Evolutionary conservation across 257 asterid species (phyloP).

Genomic region (Schizonepeta tenuifolia): DNA sequence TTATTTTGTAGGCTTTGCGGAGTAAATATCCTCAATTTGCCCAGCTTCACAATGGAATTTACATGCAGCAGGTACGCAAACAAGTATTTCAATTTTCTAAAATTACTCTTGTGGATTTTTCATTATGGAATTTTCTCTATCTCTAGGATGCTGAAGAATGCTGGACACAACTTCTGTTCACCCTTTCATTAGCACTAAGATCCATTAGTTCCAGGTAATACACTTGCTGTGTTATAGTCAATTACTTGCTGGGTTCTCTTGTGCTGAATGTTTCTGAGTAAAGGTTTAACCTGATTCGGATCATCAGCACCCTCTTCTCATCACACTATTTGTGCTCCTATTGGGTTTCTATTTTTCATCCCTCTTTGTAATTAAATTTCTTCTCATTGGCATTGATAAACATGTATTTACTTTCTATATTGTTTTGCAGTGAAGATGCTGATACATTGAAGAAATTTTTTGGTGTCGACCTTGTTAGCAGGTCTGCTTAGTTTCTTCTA

Average conservation of each 20-base stretch:
- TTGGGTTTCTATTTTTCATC: neutral
- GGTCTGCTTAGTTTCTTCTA: conserved; percentile 48
- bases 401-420: conserved; percentile 23
- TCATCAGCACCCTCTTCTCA: conserved; percentile 22
- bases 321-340: neutral
- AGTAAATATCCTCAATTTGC: conserved; percentile 98
- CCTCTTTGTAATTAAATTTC: conserved; percentile 7
- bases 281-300: neutral
- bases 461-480: conserved; percentile 89
- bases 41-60: conserved; percentile 90
- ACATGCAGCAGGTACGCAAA: conserved; percentile 91
- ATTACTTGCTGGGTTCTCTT: conserved; percentile 23
- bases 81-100: conserved; percentile 10
- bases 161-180: conserved; percentile 92
- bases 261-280: conserved; percentile 10
- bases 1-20: conserved; percentile 70
- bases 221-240: conserved; percentile 23
- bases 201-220: conserved; percentile 67
- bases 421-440: conserved; percentile 69
- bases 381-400: neutral
- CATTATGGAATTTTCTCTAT: conserved; percentile 27
- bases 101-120: conserved; percentile 24
- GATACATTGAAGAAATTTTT: conserved; percentile 83
- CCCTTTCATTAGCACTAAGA: conserved; percentile 82
- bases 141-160: conserved; percentile 99